Evolutionary conservation across 164 flowering plant genomes (phyloP), one percentile per base, ranked within the genome.

Genomic region (Saururus chinensis): DNA sequence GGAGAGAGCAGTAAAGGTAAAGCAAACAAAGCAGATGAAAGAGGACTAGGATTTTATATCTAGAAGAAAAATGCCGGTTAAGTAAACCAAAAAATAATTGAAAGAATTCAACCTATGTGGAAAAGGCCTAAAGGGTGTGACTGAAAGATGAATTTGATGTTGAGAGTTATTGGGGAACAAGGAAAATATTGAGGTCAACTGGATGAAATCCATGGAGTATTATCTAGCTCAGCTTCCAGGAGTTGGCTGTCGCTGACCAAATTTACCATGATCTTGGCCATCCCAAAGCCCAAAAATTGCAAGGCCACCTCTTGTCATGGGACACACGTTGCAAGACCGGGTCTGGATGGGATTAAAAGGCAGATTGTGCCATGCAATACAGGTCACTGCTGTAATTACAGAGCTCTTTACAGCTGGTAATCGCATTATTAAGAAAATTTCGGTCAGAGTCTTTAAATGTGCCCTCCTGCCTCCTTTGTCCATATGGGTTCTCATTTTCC

Each of bases 1-100:
- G 52, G 69, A 65, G 70, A 14, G 17, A 51, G 66, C 59, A 71
- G 83, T 69, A 75, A 75, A 79, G 80, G 42, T 8, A 77, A 76
- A 75, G 84, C 70, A 73, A 73, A 60, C 30, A 60, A 10, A 9
- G 49, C 42, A 58, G 56, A 61, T 17, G 67, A 37, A 59, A 14
- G 23, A 65, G 30, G 22, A 57, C 66, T 59, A 53, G 52, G 64
- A 71, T 70, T 68, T 70, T 66, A 79, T 65, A 67, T 45, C 66
- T 53, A 10, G 66, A 61, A 24, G 53, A 25, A 30, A 64, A 63
- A 63, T 63, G 40, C 9, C 4, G 37, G 37, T 30, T 30, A 2
- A 30, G 37, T 30, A 30, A 30, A 2, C 2, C 10, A 20, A 62
- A 37, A 13, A 52, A 53, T 25, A 24, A n/a, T 13, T 13, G 9